Conservation (phyloP, 2,329 filamentous ascomycete species). For the Aureobasidium sp. region DNA sequence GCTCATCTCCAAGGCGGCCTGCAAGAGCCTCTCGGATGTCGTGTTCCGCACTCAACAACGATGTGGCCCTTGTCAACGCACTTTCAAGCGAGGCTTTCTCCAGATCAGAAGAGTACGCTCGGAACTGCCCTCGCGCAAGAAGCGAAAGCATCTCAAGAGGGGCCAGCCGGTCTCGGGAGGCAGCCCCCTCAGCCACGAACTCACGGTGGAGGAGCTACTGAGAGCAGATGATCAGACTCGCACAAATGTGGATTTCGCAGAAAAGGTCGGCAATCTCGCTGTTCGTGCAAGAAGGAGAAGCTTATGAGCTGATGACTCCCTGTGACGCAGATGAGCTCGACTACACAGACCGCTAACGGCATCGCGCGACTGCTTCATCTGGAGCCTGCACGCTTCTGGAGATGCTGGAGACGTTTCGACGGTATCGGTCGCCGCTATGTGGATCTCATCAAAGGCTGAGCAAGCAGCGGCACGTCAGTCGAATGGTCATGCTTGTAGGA, state of each 20-base stretch:
- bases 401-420: conserved; percentile 1
- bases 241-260: not conserved
- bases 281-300: not conserved
- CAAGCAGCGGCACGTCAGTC: not conserved
- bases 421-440: not conserved
- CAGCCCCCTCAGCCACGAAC: not conserved
- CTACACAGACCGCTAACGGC: not conserved
- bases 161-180: not conserved
- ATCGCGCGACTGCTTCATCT: not conserved
- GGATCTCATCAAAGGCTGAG: not conserved
- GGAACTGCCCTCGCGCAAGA: not conserved
- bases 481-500: not conserved
- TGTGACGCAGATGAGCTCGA: not conserved
- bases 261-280: not conserved
- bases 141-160: not conserved
- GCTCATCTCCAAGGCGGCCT: not conserved
- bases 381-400: not conserved
- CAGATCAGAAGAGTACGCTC: not conserved
- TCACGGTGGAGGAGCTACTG: not conserved
- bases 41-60: not conserved
- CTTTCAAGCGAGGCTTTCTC: not conserved
- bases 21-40: not conserved
- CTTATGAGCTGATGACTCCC: not conserved
- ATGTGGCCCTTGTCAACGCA: not conserved
- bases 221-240: not conserved